Evolutionary conservation across 2,329 filamentous ascomycete genomes (phyloP).

Genomic region (Exophiala spinifera): DNA sequence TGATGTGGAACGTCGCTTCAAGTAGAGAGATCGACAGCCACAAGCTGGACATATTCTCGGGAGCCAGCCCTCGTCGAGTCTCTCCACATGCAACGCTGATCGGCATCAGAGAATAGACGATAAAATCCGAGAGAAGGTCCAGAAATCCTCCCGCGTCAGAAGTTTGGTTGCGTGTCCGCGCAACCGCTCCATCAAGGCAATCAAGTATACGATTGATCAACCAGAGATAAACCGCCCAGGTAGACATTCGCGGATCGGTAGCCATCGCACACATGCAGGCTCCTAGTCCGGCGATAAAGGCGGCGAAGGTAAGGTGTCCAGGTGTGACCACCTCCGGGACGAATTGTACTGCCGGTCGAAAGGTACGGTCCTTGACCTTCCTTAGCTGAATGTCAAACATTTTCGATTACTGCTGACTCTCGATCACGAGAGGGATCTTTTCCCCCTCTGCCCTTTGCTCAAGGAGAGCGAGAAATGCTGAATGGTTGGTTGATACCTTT

Average conservation of each 20-base stretch:
- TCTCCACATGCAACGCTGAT: constrained; percentile 23
- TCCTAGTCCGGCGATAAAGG: neutral
- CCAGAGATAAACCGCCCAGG: constrained; percentile 23
- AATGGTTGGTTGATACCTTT: neutral
- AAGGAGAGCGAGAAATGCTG: neutral
- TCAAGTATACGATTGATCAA: constrained; percentile 30
- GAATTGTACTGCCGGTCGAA: neutral
- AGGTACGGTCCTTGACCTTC: neutral
- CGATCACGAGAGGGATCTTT: neutral
- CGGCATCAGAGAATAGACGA: constrained; percentile 32
- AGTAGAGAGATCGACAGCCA: constrained; percentile 24
- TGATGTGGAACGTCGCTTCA: constrained; percentile 32
- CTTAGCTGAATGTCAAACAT: neutral
- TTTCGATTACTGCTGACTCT: neutral
- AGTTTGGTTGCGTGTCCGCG: constrained; percentile 22
- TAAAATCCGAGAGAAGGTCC: constrained; percentile 32
- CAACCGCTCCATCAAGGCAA: constrained; percentile 31
- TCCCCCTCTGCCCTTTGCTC: neutral
- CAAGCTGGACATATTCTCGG: constrained; percentile 10
- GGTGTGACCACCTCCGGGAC: neutral
- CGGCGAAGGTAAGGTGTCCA: neutral
- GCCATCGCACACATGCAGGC: neutral
- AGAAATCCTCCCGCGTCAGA: constrained; percentile 31
- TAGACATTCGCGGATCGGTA: neutral
- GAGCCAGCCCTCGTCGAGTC: neutral